A percentile compares a stretch with the other conserved stretches of the same genome.
phyloP scores from a whole-genome alignment of 192 early-diverging fungal genomes.

The Mortierella antarctica region DNA sequence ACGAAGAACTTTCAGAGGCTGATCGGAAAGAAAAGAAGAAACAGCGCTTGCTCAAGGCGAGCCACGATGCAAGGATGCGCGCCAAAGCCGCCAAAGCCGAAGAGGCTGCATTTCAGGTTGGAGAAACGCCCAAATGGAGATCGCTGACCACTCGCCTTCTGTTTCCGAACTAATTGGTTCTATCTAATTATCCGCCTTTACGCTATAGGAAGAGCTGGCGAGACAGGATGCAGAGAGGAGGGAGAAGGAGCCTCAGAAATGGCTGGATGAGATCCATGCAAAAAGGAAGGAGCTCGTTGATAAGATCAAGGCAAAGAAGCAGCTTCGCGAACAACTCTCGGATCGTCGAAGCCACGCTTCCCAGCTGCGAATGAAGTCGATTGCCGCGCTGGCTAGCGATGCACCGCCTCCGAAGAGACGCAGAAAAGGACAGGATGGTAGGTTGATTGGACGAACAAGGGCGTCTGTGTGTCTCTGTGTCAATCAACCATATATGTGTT shows the following conservation, averaged over 20 bases:
- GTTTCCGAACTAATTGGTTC: not conserved
- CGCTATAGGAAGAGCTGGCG: constrained; percentile 66
- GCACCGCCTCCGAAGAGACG: constrained; percentile 62
- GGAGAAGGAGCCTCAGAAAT: constrained; percentile 71
- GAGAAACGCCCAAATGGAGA: no score
- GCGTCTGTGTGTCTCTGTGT: not conserved
- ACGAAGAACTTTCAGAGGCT: constrained; percentile 80
- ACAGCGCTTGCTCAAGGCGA: constrained; percentile 81
- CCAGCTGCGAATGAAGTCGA: constrained; percentile 85
- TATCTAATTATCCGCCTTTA: not conserved
- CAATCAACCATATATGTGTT: not conserved
- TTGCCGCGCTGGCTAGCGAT: constrained; percentile 84
- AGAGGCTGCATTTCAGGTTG: constrained; percentile 67
- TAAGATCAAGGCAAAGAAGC: constrained; percentile 75
- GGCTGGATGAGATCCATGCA: constrained; percentile 75
- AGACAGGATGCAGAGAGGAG: constrained; percentile 79
- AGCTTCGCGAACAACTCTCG: constrained; percentile 79
- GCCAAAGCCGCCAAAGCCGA: constrained; percentile 81
- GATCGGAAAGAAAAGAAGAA: constrained; percentile 88
- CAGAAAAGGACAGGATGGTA: constrained; percentile 71
- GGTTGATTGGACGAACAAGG: not conserved
- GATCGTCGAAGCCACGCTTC: constrained; percentile 91
- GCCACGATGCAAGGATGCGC: constrained; percentile 79
- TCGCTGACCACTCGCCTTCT: not conserved
- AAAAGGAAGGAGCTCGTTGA: constrained; percentile 69